phyloP scores from a whole-genome alignment of 495 filamentous ascomycete species.

The Hypoxylon intermedium region DNA sequence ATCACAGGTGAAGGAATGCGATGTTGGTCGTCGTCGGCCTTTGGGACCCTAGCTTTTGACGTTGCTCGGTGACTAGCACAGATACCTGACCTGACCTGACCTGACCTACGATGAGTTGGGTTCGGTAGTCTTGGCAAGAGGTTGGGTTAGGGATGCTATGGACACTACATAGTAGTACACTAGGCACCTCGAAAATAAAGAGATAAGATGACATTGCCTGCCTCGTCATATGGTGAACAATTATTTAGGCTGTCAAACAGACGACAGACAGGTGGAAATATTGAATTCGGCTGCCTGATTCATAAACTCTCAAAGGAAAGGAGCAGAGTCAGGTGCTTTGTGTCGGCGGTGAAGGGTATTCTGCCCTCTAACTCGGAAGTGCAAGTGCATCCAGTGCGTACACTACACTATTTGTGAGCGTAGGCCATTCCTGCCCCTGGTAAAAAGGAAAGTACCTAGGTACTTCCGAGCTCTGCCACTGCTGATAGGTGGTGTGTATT shows the following conservation, averaged over 20 bases:
- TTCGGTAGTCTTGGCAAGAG: conserved; percentile 25
- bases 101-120: background rate
- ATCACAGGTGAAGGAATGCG: background rate
- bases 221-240: conserved; percentile 12
- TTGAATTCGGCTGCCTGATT: conserved; percentile 24
- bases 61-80: too few species aligned
- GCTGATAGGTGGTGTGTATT: conserved; percentile 4
- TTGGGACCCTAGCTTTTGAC: background rate
- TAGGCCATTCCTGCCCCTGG: conserved; percentile 24
- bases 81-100: too few species aligned
- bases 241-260: background rate
- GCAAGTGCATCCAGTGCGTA: conserved; percentile 6
- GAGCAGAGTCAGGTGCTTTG: conserved; percentile 6
- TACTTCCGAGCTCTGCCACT: background rate
- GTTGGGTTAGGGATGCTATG: conserved; percentile 8
- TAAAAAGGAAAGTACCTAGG: conserved; percentile 18
- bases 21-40: background rate
- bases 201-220: too few species aligned
- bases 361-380: conserved; percentile 1
- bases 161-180: too few species aligned
- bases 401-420: conserved; percentile 33
- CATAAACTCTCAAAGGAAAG: background rate
- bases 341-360: conserved; percentile 13
- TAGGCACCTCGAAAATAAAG: conserved; percentile 21
- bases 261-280: background rate